phyloP scores from a whole-genome alignment of 1,139 yeast species.

The Sugiyamaella sp. region DNA sequence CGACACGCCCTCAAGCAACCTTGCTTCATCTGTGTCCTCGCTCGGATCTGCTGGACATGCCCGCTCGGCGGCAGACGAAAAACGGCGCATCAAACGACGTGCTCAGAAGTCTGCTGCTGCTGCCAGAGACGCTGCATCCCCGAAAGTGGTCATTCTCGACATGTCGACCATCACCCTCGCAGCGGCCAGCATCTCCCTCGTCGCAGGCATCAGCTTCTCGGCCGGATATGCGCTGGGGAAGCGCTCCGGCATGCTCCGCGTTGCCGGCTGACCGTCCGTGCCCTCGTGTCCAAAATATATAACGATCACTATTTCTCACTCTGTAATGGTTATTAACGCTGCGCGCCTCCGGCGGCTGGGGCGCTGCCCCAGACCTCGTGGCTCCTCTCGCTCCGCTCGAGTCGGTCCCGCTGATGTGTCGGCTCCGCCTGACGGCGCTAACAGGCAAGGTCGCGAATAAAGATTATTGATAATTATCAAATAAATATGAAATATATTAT shows the following conservation, averaged over 20 bases:
- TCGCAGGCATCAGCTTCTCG: conserved; percentile 38
- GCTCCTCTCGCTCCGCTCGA: not conserved
- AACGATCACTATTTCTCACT: not conserved
- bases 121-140: conserved; percentile 1
- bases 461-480: too few relatives aligned
- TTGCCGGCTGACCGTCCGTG: conserved; percentile 24
- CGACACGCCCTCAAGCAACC: not conserved
- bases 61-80: not conserved
- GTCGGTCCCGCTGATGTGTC: too few relatives aligned
- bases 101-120: not conserved
- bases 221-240: conserved; percentile 40
- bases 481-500: too few relatives aligned
- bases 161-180: conserved; percentile 33
- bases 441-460: too few relatives aligned
- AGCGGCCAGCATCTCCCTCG: conserved; percentile 39
- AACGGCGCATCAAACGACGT: conserved; percentile 3
- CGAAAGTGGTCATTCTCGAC: conserved; percentile 22
- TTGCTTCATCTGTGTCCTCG: conserved; percentile 3
- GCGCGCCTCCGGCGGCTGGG: conserved; percentile 5
- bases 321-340: not conserved
- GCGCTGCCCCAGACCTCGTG: not conserved
- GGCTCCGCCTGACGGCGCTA: too few relatives aligned
- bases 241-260: conserved; percentile 30
- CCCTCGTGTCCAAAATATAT: not conserved
- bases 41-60: not conserved